Base-by-base conservation (phyloP, 139 green algal species). In the Coelastrella sp. region DNA sequence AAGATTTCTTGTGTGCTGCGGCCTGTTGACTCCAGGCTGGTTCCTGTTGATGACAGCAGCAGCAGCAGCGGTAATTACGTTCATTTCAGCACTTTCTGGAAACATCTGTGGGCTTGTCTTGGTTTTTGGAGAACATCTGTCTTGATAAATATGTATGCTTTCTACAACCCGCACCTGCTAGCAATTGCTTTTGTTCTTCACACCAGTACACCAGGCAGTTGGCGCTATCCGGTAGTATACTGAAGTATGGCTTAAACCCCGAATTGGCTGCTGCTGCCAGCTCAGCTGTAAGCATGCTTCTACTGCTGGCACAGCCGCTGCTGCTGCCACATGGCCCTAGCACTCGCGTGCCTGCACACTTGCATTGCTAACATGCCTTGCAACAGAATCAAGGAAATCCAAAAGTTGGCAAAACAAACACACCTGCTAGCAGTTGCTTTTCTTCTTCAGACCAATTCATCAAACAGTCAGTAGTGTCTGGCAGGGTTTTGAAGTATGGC, bases 151-250 rank as follows among this genome's bases (percentile, higher is more conserved):
- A 47, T 47, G 32, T 47, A 47, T 47, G 32, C 32, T 17, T 17
- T 10, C 7, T 68, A 68, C 32, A 47, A 47, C 1, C 32, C 32
- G 4, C 19, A 85, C 89, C 81, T 85, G 73, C 20, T 73, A 95
- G 92, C 71, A 92, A 82, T 7, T 59, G n/a, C 76, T 85, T 84
- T 61, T 95, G 91, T 23, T 78, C 8, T 4, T 87, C 73, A 16
- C 5, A 87, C 93, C 93, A 96, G 58, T 89, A 57, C 10, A 95
- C 57, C 61, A 93, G 56, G 88, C 93, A 96, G 88, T 93, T 81
- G 3, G 87, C 82, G 56, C 83, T 60, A 19, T 89, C 56, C 61
- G 10, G 10, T 68, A 10, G 10, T 68, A 7, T 17, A 68, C 61
- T 17, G 7, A 68, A 17, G 10, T 68, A 68, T 23, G 92, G 58